Percentiles rank a stretch among this genome's conserved stretches.
Conservation (phyloP, 2,329 filamentous ascomycete species). For the Cladosporium halotolerans region DNA sequence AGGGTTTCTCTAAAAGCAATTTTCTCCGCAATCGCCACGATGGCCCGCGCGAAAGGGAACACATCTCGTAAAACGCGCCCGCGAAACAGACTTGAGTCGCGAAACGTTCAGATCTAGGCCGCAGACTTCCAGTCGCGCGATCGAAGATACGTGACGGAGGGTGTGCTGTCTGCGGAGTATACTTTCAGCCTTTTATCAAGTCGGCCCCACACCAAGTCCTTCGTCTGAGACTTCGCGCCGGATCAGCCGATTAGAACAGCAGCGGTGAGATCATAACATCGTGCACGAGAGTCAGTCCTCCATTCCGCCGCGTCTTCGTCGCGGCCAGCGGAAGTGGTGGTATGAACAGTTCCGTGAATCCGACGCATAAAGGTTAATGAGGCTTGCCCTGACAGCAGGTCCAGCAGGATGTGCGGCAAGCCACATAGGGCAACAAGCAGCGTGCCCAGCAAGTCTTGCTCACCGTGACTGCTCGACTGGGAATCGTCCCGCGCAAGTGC, state of each 20-base stretch:
- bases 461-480: neutral
- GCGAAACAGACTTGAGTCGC: too few relatives aligned
- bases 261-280: constrained; percentile 1
- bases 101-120: too few relatives aligned
- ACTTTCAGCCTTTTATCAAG: neutral
- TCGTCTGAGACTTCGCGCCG: neutral
- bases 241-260: neutral
- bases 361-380: neutral
- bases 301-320: too few relatives aligned
- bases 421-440: neutral
- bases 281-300: neutral
- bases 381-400: neutral
- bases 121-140: neutral
- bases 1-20: too few relatives aligned
- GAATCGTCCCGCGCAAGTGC: neutral
- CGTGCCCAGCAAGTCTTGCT: neutral
- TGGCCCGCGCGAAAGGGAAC: too few relatives aligned
- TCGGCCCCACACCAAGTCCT: constrained; percentile 6
- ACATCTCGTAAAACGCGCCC: too few relatives aligned
- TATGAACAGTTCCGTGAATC: neutral
- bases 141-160: constrained; percentile 3
- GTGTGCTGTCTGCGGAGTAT: constrained; percentile 5
- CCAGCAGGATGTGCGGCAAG: neutral
- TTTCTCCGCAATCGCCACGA: too few relatives aligned
- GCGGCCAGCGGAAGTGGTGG: neutral